Evolutionary conservation across 2,329 filamentous ascomycete genomes (phyloP).

Genomic region (Sclerotinia subarctica): DNA sequence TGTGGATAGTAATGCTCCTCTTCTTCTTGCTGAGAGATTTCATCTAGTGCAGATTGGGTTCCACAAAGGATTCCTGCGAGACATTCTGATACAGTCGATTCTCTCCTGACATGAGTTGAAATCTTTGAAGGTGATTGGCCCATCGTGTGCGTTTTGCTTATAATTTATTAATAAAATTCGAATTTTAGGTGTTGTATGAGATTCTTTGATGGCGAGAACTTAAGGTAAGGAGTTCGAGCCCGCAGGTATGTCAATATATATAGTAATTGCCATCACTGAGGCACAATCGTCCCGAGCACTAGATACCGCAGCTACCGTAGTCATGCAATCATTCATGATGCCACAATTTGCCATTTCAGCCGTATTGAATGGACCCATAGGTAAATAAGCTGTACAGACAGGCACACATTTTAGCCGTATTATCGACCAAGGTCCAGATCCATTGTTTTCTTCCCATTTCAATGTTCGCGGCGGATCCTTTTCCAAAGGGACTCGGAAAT

Average conservation of each 20-base stretch:
- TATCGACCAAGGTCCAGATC: too few relatives aligned
- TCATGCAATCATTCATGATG: neutral
- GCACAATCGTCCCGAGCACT: neutral
- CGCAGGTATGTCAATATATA: neutral
- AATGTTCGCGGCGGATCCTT: too few relatives aligned
- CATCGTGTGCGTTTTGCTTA: neutral
- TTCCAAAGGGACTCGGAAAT: neutral
- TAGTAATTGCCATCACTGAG: neutral
- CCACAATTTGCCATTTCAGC: neutral
- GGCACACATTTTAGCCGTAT: too few relatives aligned
- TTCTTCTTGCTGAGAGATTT: neutral
- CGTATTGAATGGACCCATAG: neutral
- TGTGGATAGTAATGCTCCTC: neutral
- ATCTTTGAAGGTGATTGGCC: neutral
- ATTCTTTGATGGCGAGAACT: neutral
- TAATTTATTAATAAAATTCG: neutral
- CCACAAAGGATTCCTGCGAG: neutral
- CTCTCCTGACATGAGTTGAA: neutral
- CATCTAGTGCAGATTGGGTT: neutral
- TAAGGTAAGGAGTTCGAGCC: fast-evolving
- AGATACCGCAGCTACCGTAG: neutral
- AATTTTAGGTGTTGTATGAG: neutral
- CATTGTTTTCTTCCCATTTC: too few relatives aligned
- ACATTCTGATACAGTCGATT: neutral
- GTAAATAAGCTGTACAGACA: neutral